Evolutionary conservation across 306 rosid species (phyloP), one percentile per base, ranked within the genome.

Genomic region (Vigna trinervia): DNA sequence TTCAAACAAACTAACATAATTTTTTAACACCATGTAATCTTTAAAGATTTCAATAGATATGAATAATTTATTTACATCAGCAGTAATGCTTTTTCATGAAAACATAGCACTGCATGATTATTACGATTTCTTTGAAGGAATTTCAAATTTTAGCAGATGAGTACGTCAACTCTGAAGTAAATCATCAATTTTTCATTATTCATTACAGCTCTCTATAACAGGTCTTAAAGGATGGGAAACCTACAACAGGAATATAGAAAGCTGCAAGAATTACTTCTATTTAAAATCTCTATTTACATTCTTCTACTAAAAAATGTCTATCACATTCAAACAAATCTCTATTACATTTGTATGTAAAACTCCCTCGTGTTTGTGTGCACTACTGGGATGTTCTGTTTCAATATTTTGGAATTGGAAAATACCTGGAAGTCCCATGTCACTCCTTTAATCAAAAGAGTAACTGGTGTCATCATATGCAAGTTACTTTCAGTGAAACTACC

Each of bases 401-500:
- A 53, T 41, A 2, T 48, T 62, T 64, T 26, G 20, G 38, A 39
- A 38, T 62, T 26, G 28, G 38, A 48, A 38, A 69, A 41, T 34
- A 77, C 71, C 71, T 52, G 71, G 50, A 53, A 30, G 69, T 72
- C 78, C 68, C 46, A 19, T 11, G 28, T 68, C 54, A 65, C 38
- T 56, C 26, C 38, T 22, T 50, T 47, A 51, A 73, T 36, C 53
- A 81, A 53, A 3, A 26, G 43, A 2, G 41, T 54, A 57, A 47
- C 10, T 53, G 81, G 75, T 77, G 72, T 80, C 54, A 56, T 73
- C 51, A 74, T 69, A 69, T 54, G 46, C 36, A 69, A 64, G 57
- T 62, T 63, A 69, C 51, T 63, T 75, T 64, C 82, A 73, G 69
- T n/a, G 8, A 17, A 84, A 56, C 77, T 75, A 69, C 66, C 75